Evolutionary conservation across 2,329 filamentous ascomycete genomes (phyloP).

Genomic region (Fonsecaea erecta): DNA sequence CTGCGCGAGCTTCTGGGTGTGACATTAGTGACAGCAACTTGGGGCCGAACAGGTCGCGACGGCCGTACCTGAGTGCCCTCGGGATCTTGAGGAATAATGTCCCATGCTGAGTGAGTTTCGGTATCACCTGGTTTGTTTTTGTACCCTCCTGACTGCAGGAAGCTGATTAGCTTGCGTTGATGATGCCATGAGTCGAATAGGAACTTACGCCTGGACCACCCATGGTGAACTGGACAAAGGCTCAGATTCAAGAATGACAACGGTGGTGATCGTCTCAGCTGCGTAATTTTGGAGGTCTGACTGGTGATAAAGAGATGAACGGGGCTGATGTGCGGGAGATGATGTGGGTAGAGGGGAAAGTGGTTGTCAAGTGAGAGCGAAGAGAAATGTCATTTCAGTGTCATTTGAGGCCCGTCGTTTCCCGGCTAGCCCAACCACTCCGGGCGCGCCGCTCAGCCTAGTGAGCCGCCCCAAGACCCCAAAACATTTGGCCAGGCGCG

Average conservation of each 20-base stretch:
- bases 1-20: slow-evolving; percentile 37
- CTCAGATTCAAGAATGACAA: slow-evolving; percentile 3
- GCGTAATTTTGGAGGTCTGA: slow-evolving; percentile 32
- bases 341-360: slow-evolving; percentile 10
- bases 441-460: not conserved
- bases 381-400: slow-evolving; percentile 4
- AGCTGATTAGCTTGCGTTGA: slow-evolving; percentile 7
- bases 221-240: slow-evolving; percentile 28
- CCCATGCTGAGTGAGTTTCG: slow-evolving; percentile 40
- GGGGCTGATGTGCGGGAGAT: slow-evolving; percentile 7
- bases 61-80: slow-evolving; percentile 34
- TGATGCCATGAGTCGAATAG: not conserved
- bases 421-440: not conserved
- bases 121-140: slow-evolving; percentile 39
- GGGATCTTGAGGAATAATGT: slow-evolving; percentile 38
- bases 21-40: slow-evolving; percentile 10
- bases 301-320: slow-evolving; percentile 22
- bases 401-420: slow-evolving; percentile 4
- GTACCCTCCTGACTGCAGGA: slow-evolving; percentile 35
- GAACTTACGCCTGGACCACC: slow-evolving; percentile 35
- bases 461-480: not conserved
- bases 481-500: not conserved
- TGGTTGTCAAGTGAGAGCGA: slow-evolving; percentile 3
- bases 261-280: slow-evolving; percentile 1
- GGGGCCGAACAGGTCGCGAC: not conserved